Conservation (phyloP, 2,329 filamentous ascomycete species). For the Aureobasidium namibiae region DNA sequence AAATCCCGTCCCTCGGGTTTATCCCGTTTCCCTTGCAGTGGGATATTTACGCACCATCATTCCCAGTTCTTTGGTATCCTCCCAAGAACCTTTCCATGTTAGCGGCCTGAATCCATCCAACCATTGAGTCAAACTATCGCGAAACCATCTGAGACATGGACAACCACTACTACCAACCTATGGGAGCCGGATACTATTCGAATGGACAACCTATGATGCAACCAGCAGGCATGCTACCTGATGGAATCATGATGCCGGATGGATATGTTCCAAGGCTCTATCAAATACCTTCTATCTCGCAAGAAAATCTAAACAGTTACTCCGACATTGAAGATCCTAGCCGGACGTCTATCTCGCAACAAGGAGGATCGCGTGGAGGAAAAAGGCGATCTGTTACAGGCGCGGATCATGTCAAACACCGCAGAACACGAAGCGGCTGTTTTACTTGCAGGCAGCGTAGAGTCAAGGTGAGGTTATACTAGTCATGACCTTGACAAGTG, state of each 20-base stretch:
- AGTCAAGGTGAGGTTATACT: constrained; percentile 53
- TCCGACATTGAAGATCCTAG: constrained; percentile 25
- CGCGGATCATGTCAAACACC: constrained; percentile 75
- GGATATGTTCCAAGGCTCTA: constrained; percentile 20
- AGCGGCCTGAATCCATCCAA: background rate
- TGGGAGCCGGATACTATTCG: constrained; percentile 22
- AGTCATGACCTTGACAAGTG: background rate
- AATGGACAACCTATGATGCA: constrained; percentile 19
- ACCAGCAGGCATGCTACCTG: background rate
- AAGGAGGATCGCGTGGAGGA: constrained; percentile 18
- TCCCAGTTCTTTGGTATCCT: background rate
- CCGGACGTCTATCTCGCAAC: constrained; percentile 20
- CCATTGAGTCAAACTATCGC: background rate
- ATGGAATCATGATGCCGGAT: constrained; percentile 23
- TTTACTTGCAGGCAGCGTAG: constrained; percentile 83
- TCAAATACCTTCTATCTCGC: constrained; percentile 25
- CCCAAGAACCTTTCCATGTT: background rate
- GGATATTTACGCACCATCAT: background rate
- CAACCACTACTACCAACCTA: constrained; percentile 17
- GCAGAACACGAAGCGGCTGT: constrained; percentile 86
- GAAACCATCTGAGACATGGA: constrained; percentile 12
- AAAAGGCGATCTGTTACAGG: constrained; percentile 9
- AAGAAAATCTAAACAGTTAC: constrained; percentile 26
- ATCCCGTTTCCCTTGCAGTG: background rate
- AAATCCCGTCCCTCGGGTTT: background rate